Evolutionary conservation across 2,329 filamentous ascomycete genomes (phyloP), one percentile per base, ranked within the genome.

Genomic region (Fusarium annulatum): DNA sequence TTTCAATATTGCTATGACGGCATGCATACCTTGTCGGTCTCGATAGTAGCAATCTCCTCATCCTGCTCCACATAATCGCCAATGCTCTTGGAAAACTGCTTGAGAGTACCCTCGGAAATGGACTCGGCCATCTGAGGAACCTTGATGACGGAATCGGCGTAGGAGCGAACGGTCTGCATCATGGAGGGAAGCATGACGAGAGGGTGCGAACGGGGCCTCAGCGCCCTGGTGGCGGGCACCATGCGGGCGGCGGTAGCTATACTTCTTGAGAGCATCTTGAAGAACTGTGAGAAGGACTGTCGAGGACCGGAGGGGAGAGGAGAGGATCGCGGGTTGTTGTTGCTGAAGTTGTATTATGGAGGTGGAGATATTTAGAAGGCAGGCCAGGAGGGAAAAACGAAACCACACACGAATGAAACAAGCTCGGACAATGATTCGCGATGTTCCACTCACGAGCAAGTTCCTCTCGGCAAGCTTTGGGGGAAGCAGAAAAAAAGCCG

Each of bases 61-160:
- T 99, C 96, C 79, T 92, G 92, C 86, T 97, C 95, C 59, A 99
- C 95, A 78, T 91, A 95, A 82, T 99, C 96, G 79, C 96, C 96
- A 78, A 98, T 87, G 85, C 96, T 83, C 83, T 98, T 98, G 79
- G 90, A 93, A 87, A 95, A 98, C 81, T 97, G 95, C 86, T 97
- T 98, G 80, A 99, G 84, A 28, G 96, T 99, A 70, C 96, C 96
- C 84, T 99, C 96, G 49, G 94, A 97, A 83, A 99, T 98, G 56
- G 96, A 98, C 85, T 99, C 96, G 73, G 96, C 96, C 96, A 99
- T 98, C 82, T 96, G 90, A 39, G 96, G 96, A 76, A 98, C 96
- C 86, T 98, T 96, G 83, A 99, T 91, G 73, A 96, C 85, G 76
- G 90, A 92, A 80, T 97, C 94, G 82, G 95, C 95, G 80, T 92